phyloP scores from a whole-genome alignment of 108 stramenopile genomes.

The Fragilaria crotonensis region DNA sequence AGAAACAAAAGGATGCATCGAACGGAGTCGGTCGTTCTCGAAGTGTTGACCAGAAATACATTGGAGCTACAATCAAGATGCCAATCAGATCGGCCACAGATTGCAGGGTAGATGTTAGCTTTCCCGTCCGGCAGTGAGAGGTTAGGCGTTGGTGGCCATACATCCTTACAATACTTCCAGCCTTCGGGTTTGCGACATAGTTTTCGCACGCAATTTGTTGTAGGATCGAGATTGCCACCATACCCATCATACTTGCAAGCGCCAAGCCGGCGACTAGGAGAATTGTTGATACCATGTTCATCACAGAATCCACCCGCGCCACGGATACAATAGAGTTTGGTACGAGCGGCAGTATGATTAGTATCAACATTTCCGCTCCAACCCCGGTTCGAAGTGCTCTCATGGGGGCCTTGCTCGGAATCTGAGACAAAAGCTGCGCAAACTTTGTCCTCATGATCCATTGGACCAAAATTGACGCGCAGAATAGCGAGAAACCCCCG shows the following conservation, averaged over 20 bases:
- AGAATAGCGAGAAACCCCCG: constrained; percentile 3
- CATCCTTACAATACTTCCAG: neutral
- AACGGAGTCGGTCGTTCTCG: constrained; percentile 1
- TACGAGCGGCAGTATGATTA: neutral
- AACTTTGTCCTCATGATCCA: constrained; percentile 4
- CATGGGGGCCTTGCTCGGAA: constrained; percentile 5
- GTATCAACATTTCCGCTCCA: constrained; percentile 1
- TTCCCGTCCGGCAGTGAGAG: neutral
- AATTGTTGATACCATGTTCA: neutral
- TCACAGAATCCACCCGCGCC: neutral
- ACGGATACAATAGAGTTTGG: neutral
- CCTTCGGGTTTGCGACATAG: neutral
- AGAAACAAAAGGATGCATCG: constrained; percentile 6
- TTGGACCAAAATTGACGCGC: constrained; percentile 1
- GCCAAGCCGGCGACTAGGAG: neutral
- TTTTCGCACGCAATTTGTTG: constrained; percentile 1
- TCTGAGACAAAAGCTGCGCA: neutral
- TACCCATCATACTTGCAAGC: constrained; percentile 6
- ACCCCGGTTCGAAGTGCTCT: constrained; percentile 8
- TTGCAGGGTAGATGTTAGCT: neutral
- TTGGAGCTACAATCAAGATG: constrained; percentile 1
- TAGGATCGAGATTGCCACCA: neutral
- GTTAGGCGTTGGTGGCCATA: neutral
- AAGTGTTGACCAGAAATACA: constrained; percentile 1
- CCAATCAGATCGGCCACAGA: neutral